Conservation (phyloP, 2,329 filamentous ascomycete genomes). For the Ceratocystis smalleyi region DNA sequence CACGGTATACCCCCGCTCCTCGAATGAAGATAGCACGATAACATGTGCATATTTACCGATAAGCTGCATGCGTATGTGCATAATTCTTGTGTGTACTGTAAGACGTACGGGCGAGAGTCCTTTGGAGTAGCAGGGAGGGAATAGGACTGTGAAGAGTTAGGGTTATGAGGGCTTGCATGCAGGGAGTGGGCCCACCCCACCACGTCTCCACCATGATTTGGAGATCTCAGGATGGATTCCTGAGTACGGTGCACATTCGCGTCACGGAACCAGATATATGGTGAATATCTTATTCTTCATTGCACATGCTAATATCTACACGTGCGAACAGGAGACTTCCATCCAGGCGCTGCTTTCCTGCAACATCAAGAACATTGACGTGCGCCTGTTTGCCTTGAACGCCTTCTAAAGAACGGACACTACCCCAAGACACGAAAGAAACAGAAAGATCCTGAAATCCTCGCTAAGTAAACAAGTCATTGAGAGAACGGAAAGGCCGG, state of each 20-base stretch:
- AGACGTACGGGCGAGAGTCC: too few species aligned
- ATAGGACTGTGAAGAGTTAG: neutral
- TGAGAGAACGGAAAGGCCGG: neutral
- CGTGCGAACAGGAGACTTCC: neutral
- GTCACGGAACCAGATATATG: too few species aligned
- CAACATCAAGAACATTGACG: neutral
- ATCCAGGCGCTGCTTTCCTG: neutral
- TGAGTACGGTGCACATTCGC: neutral
- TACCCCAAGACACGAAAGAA: neutral
- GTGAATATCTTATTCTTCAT: neutral
- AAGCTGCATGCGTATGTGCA: too few species aligned
- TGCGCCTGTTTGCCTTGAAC: constrained; percentile 1
- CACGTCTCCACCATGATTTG: neutral
- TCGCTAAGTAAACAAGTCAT: neutral
- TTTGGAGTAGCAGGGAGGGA: too few species aligned
- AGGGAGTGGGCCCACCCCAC: too few species aligned
- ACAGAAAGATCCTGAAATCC: neutral
- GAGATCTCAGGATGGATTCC: neutral
- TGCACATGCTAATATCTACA: neutral
- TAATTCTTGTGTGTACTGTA: too few species aligned
- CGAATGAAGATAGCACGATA: too few species aligned
- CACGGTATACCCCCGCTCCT: neutral
- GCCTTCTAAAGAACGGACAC: constrained; percentile 6
- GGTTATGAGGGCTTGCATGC: neutral
- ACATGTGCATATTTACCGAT: too few species aligned